phyloP scores from a whole-genome alignment of 2,329 filamentous ascomycete species.

The Calonectria hawksworthii region DNA sequence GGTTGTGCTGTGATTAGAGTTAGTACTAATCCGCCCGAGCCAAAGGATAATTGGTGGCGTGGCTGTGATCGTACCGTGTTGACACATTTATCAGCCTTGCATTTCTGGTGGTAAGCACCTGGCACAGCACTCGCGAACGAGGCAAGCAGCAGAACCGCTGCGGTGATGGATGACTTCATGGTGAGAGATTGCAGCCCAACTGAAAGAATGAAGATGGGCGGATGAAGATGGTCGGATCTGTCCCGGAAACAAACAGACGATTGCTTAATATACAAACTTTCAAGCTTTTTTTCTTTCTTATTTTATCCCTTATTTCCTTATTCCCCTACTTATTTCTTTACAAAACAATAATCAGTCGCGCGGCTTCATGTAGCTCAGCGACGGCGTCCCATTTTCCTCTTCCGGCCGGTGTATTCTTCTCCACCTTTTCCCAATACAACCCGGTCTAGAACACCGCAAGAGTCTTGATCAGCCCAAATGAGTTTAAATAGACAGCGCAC shows the following conservation, averaged over 20 bases:
- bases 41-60: neutral
- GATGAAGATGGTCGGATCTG: no score
- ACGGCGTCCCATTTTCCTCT: neutral
- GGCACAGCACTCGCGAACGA: neutral
- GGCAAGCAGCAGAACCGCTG: neutral
- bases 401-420: neutral
- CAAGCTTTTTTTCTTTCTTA: no score
- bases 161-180: neutral
- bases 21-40: neutral
- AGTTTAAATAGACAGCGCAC: neutral
- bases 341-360: neutral
- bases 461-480: neutral
- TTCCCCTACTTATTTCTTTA: neutral
- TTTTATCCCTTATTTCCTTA: no score
- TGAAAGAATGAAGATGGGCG: neutral
- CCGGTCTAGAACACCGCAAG: neutral
- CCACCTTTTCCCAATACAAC: neutral
- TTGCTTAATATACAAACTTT: neutral
- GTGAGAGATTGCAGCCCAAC: neutral
- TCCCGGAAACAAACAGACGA: neutral
- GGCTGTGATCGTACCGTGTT: neutral
- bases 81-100: neutral
- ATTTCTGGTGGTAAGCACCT: neutral
- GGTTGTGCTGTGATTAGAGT: neutral
- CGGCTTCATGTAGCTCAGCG: neutral